Base-by-base conservation (phyloP, 2,329 filamentous ascomycete species). In the Colletotrichum coccodes region DNA sequence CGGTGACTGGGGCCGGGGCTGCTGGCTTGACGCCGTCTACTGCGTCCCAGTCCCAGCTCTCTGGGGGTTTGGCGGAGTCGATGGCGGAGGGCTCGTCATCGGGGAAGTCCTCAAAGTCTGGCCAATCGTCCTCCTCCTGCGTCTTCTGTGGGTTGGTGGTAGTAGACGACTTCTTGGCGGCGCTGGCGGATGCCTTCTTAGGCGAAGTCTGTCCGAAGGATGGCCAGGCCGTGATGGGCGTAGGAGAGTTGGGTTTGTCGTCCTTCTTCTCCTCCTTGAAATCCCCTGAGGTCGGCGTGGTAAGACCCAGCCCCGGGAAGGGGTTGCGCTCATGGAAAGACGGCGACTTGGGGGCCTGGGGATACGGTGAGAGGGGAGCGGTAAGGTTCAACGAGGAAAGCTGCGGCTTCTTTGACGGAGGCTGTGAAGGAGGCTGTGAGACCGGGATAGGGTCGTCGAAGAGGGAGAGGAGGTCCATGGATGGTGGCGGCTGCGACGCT, bases 321-420 rank as follows among this genome's bases (percentile, higher is more conserved):
- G 86, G 85, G 68, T 87, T 89, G 46, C 85, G 82, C 18, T 86
- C 82, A 42, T 85, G 83, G 64, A 86, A 87, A 1, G 86, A 86
- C 0, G 85, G 84, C 6, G 86, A 86, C 72, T 83, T 86, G 9
- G 85, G 82, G 3, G 83, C 80, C 69, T 84, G 82, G 2, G 84
- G 81, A 72, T 86, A 85, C 40, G 78, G 75, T n/a, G 77, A 71
- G 36, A 63, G 54, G 44, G 76, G 71, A 23, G 77, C 72, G 42
- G 75, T 74, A 49, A 82, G 68, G 69, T 73, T 76, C 50, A 79
- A 68, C 23, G 75, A 75, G 60, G 79, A 76, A 38, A 84, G 74
- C 56, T 82, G 74, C 30, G 74, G 75, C 64, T 74, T 70, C 68
- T 74, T 78, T 32, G 70, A 70, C 40, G 58, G 47, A 30, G 76